phyloP scores from a whole-genome alignment of 129 eudicot genomes.

The Flaveria ramosissima region DNA sequence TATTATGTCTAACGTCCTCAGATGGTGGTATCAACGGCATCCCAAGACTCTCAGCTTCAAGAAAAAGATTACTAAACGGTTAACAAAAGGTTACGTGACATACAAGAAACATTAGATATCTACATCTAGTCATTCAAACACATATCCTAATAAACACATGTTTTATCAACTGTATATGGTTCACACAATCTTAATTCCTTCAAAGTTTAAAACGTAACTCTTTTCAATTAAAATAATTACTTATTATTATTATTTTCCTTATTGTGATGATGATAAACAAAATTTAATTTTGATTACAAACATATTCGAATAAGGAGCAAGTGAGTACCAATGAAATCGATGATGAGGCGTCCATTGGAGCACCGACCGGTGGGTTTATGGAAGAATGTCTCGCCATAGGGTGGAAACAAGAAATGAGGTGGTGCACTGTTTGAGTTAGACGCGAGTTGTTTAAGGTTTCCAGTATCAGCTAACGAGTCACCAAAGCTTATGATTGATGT shows the following conservation, averaged over 20 bases:
- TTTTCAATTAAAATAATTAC: too few relatives aligned
- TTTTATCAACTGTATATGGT: not conserved
- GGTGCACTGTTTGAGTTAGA: not conserved
- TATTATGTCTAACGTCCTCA: slow-evolving; percentile 18
- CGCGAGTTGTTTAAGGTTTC: slow-evolving; percentile 37
- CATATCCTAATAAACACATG: slow-evolving; percentile 17
- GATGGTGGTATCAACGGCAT: slow-evolving; percentile 42
- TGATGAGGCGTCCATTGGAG: slow-evolving; percentile 60
- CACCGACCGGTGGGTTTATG: slow-evolving; percentile 59
- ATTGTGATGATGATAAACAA: not conserved
- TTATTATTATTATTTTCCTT: too few relatives aligned
- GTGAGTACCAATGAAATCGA: slow-evolving; percentile 59
- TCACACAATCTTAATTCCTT: slow-evolving; percentile 26
- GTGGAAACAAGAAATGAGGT: slow-evolving; percentile 33
- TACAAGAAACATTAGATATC: not conserved
- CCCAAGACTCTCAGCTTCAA: slow-evolving; percentile 33
- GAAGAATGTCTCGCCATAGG: slow-evolving; percentile 61
- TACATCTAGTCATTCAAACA: not conserved
- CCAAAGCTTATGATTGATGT: slow-evolving; percentile 62
- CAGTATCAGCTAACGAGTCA: slow-evolving; percentile 67
- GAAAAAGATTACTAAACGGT: not conserved
- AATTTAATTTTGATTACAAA: not conserved
- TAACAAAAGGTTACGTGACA: not conserved
- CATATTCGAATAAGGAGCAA: not conserved
- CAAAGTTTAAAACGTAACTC: not conserved